A percentile compares a stretch with the other conserved stretches of the same genome.
Evolutionary conservation across 306 rosid genomes (phyloP).

Genomic region (Lagenaria siceraria): DNA sequence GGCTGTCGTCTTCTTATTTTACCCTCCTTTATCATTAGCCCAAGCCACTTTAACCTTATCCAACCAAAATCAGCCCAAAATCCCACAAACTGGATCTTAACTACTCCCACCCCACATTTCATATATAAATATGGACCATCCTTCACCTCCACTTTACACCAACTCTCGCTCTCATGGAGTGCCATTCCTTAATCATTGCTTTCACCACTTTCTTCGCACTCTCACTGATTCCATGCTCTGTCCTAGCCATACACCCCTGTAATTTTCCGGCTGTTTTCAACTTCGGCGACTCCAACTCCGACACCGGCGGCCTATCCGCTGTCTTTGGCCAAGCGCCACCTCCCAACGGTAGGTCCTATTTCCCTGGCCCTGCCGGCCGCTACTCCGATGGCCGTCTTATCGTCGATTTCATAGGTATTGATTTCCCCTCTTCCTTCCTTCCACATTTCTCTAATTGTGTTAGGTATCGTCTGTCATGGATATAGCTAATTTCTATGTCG

Average conservation of each 20-base stretch:
- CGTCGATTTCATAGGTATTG: slow-evolving; percentile 59
- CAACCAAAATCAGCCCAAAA: neutral
- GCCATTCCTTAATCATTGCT: slow-evolving; percentile 2
- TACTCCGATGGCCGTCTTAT: slow-evolving; percentile 80
- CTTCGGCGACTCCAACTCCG: slow-evolving; percentile 95
- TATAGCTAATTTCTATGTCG: too few relatives aligned
- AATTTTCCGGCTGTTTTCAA: slow-evolving; percentile 55
- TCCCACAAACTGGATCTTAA: neutral
- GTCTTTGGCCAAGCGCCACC: slow-evolving; percentile 73
- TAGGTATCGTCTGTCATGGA: too few relatives aligned
- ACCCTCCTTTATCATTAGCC: too few relatives aligned
- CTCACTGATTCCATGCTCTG: slow-evolving; percentile 12
- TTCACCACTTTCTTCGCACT: slow-evolving; percentile 14
- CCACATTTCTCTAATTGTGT: neutral
- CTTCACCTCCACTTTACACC: neutral
- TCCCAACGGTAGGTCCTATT: slow-evolving; percentile 58
- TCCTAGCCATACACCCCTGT: slow-evolving; percentile 18
- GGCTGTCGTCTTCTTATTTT: too few relatives aligned
- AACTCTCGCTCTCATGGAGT: slow-evolving; percentile 4
- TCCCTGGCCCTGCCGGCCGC: slow-evolving; percentile 42
- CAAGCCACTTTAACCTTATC: neutral
- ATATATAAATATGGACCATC: too few relatives aligned
- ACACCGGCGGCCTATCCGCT: slow-evolving; percentile 83
- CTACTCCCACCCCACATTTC: neutral
- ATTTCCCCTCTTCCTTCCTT: neutral